Evolutionary conservation across 2,329 filamentous ascomycete genomes (phyloP).

Genomic region (Aureobasidium sp.): DNA sequence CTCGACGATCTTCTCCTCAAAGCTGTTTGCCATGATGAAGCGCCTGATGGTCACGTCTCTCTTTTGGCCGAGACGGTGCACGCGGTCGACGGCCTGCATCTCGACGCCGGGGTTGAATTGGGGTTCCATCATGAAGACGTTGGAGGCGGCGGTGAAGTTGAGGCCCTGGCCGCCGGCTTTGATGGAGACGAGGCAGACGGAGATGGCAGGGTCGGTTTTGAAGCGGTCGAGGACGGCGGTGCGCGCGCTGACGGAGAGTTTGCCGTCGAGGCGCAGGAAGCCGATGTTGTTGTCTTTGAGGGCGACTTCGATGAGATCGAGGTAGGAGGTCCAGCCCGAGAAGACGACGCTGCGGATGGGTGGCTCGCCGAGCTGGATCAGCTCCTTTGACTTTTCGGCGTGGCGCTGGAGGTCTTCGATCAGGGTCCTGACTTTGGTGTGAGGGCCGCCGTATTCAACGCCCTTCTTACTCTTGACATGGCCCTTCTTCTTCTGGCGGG

Average conservation of each 20-base stretch:
- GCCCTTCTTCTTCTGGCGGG: conserved; percentile 42
- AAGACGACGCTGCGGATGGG: conserved; percentile 84
- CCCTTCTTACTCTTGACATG: conserved; percentile 48
- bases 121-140: conserved; percentile 95
- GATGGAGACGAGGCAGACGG: conserved; percentile 85
- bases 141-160: conserved; percentile 79
- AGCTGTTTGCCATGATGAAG: conserved; percentile 83
- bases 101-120: conserved; percentile 96
- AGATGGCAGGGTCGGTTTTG: conserved; percentile 61
- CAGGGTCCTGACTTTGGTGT: conserved; percentile 84
- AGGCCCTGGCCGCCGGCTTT: conserved; percentile 86
- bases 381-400: conserved; percentile 53
- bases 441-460: conserved; percentile 71
- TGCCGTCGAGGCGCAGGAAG: conserved; percentile 81
- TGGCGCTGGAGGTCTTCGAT: conserved; percentile 64
- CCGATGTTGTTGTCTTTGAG: conserved; percentile 60
- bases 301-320: conserved; percentile 84
- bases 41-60: conserved; percentile 79
- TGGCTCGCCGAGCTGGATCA: conserved; percentile 50
- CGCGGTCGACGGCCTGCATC: conserved; percentile 87
- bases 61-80: conserved; percentile 85
- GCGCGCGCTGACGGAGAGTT: conserved; percentile 70
- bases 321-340: conserved; percentile 90
- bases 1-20: conserved; percentile 88
- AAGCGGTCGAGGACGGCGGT: conserved; percentile 71